phyloP scores from a whole-genome alignment of 495 filamentous ascomycete genomes.

The Aspergillus asperescens region DNA sequence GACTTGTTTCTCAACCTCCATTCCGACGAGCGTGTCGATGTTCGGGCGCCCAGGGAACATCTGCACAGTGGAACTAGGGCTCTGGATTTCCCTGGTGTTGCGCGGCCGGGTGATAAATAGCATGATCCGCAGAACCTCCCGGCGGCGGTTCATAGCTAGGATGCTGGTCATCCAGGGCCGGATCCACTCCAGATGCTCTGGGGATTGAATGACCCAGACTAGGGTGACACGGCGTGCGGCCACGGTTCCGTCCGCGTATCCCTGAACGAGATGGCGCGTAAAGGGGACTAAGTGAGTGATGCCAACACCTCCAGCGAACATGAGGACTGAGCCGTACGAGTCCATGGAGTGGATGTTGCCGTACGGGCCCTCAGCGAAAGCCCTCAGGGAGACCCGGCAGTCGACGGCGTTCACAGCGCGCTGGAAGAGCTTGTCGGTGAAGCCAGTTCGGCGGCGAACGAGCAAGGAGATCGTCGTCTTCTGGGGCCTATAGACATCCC shows the following conservation, averaged over 20 bases:
- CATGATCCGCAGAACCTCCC: constrained; percentile 74
- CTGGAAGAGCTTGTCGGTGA: constrained; percentile 78
- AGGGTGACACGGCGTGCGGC: constrained; percentile 77
- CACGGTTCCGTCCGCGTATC: constrained; percentile 64
- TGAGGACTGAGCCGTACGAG: constrained; percentile 83
- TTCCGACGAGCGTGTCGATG: constrained; percentile 65
- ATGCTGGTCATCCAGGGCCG: constrained; percentile 89
- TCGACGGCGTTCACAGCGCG: constrained; percentile 41
- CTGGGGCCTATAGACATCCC: constrained; percentile 30
- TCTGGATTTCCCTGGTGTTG: constrained; percentile 64
- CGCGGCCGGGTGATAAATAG: constrained; percentile 83
- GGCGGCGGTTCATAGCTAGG: constrained; percentile 67
- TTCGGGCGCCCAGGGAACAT: constrained; percentile 82
- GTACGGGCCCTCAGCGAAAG: constrained; percentile 82
- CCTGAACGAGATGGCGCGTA: constrained; percentile 70
- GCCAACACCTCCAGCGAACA: constrained; percentile 88
- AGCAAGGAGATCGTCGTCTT: constrained; percentile 70
- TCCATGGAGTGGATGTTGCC: constrained; percentile 73
- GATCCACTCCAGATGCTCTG: constrained; percentile 87
- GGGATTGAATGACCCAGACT: constrained; percentile 86
- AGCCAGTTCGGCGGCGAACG: constrained; percentile 77
- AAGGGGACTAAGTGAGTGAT: constrained; percentile 95
- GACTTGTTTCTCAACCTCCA: constrained; percentile 69
- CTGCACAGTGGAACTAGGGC: constrained; percentile 67
- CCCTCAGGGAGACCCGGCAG: constrained; percentile 48